These are phyloP conservation scores for Nakazawaea wyomingensis DNA, from an alignment of 805 yeast genomes.

Conservation along the genomic window DNA sequence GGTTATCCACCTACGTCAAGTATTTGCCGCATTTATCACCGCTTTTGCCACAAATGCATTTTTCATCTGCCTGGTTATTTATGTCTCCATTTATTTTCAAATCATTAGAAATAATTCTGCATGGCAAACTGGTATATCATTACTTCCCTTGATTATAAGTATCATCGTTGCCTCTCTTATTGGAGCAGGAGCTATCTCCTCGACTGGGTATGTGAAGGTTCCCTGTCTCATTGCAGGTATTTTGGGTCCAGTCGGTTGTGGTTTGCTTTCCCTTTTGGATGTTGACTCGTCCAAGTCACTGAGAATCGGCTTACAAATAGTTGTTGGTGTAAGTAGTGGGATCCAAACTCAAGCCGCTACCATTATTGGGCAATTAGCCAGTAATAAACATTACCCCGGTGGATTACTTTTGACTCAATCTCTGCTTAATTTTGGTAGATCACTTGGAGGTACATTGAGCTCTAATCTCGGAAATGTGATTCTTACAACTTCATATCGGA, in stretches of 20 bases:
- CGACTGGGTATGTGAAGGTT: constrained; percentile 32
- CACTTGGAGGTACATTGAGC: constrained; percentile 41
- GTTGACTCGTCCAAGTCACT: constrained; percentile 29
- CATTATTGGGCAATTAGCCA: constrained; percentile 40
- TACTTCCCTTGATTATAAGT: constrained; percentile 38
- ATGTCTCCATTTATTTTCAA: constrained; percentile 45
- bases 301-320: constrained; percentile 40
- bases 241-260: constrained; percentile 38
- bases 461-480: constrained; percentile 38
- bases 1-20: constrained; percentile 31
- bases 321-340: constrained; percentile 45
- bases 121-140: constrained; percentile 39
- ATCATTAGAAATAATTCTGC: constrained; percentile 36
- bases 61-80: constrained; percentile 34
- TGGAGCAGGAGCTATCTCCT: constrained; percentile 34
- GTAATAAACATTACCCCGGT: constrained; percentile 44
- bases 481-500: constrained; percentile 26
- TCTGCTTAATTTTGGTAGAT: constrained; percentile 37
- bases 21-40: constrained; percentile 33
- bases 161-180: constrained; percentile 31
- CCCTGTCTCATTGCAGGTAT: constrained; percentile 34
- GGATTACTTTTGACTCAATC: constrained; percentile 44
- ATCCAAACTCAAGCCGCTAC: constrained; percentile 39
- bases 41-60: constrained; percentile 32
- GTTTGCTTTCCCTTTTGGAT: constrained; percentile 36